Conservation (phyloP, 805 yeast species). For the Alloascoidea africana region DNA sequence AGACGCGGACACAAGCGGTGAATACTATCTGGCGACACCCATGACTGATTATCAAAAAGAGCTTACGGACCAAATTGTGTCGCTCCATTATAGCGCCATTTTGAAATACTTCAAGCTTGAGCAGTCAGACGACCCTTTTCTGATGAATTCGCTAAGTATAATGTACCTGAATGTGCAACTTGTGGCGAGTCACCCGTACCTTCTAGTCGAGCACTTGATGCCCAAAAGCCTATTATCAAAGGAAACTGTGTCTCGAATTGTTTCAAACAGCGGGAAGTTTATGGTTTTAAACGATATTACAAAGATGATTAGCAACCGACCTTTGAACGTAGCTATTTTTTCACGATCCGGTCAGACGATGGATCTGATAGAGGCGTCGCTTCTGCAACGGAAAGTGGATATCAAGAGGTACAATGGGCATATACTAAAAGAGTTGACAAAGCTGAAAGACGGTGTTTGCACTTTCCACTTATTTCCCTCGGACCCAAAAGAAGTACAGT, state of each 20-base stretch:
- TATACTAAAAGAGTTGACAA: conserved; percentile 35
- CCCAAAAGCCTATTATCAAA: conserved; percentile 64
- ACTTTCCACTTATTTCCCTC: conserved; percentile 33
- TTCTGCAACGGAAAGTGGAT: conserved; percentile 55
- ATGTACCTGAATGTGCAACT: conserved; percentile 62
- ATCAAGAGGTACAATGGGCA: conserved; percentile 57
- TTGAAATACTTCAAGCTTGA: conserved; percentile 60
- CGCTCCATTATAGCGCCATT: conserved; percentile 83
- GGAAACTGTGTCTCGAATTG: conserved; percentile 55
- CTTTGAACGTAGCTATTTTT: conserved; percentile 49
- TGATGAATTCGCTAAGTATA: conserved; percentile 61
- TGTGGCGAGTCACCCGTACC: conserved; percentile 81
- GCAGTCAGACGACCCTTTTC: conserved; percentile 34
- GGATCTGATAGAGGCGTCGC: conserved; percentile 65
- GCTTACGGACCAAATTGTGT: conserved; percentile 80
- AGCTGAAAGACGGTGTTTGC: conserved; percentile 14
- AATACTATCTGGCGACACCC: conserved; percentile 68
- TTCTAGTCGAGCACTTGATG: conserved; percentile 70
- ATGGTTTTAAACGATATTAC: conserved; percentile 50
- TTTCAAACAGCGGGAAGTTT: conserved; percentile 78
- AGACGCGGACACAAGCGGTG: conserved; percentile 25
- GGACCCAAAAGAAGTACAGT: conserved; percentile 13
- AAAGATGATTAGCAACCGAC: conserved; percentile 28
- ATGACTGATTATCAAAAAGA: conserved; percentile 79
- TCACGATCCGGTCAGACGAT: conserved; percentile 53